phyloP scores from a whole-genome alignment of 1,284 basidiomycete species.

The Cutaneotrichosporon cavernicola region DNA sequence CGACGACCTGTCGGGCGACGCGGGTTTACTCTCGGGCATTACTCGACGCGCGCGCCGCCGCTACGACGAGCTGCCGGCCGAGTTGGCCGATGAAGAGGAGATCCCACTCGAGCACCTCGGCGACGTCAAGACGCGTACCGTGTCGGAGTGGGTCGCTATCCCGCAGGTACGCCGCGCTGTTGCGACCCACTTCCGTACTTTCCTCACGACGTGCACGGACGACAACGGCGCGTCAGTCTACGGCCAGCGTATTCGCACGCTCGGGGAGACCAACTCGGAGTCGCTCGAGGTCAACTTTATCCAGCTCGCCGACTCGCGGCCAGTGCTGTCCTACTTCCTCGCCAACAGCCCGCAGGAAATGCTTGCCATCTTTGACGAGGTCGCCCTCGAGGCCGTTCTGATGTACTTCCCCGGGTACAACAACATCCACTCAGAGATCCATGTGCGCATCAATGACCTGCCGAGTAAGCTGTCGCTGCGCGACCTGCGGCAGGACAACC shows the following conservation, averaged over 20 bases:
- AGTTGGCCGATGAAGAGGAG: conserved; percentile 73
- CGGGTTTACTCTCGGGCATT: conserved; percentile 64
- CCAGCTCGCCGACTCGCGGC: conserved; percentile 84
- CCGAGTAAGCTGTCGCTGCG: conserved; percentile 86
- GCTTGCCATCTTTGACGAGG: conserved; percentile 92
- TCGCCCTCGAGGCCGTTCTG: conserved; percentile 88
- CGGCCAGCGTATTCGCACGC: conserved; percentile 84
- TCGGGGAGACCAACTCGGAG: conserved; percentile 96
- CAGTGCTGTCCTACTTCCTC: conserved; percentile 94
- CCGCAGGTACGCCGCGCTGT: conserved; percentile 88
- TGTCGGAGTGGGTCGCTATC: conserved; percentile 94
- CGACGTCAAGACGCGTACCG: conserved; percentile 95
- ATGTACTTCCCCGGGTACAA: conserved; percentile 95
- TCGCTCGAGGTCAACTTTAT: conserved; percentile 95
- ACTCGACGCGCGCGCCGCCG: conserved; percentile 74
- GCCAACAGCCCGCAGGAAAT: conserved; percentile 91
- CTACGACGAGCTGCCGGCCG: conserved; percentile 82
- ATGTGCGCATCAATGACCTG: conserved; percentile 93
- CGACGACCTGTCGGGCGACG: conserved; percentile 59
- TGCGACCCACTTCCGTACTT: conserved; percentile 87
- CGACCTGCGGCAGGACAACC: conserved; percentile 84
- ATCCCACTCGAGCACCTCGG: conserved; percentile 92
- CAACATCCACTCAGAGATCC: conserved; percentile 95
- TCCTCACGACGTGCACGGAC: conserved; percentile 93
- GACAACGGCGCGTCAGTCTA: conserved; percentile 89